Conservation (phyloP, 169 alveolate species). For the Fabrea salina region DNA sequence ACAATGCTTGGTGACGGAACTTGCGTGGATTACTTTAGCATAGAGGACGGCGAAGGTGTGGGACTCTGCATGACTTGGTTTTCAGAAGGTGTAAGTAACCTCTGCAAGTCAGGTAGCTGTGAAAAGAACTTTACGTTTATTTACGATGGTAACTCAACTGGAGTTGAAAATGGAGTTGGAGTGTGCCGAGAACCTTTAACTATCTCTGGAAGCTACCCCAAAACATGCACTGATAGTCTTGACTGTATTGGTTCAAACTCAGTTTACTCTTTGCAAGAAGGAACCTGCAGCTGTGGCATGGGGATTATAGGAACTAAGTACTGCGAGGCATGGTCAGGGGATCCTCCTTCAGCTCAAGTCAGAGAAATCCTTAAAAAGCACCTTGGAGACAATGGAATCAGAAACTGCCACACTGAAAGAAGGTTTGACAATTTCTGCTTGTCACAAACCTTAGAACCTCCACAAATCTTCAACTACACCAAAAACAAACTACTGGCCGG, state of each 20-base stretch:
- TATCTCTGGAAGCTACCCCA: neutral
- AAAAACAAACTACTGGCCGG: neutral
- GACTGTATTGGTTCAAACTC: constrained; percentile 2
- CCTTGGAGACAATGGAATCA: neutral
- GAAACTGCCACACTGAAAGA: constrained; percentile 9
- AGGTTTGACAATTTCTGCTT: constrained; percentile 5
- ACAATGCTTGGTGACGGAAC: neutral
- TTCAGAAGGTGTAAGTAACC: constrained; percentile 1
- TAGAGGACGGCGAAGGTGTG: neutral
- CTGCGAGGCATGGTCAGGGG: neutral
- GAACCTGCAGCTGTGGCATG: constrained; percentile 26
- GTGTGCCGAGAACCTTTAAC: neutral
- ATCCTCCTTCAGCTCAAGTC: neutral
- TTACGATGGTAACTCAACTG: no score
- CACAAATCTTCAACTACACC: neutral
- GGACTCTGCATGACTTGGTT: neutral
- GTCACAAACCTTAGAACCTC: neutral
- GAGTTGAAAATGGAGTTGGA: neutral
- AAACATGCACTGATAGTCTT: neutral
- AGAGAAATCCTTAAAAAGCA: neutral
- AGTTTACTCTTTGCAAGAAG: neutral
- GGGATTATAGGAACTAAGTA: neutral
- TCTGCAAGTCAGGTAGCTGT: constrained; percentile 8
- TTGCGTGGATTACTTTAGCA: neutral
- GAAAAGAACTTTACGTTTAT: neutral